Percentiles rank a stretch among this genome's conserved stretches.
phyloP scores from a whole-genome alignment of 805 yeast genomes.

The Saccharomycopsis fibuligera region DNA sequence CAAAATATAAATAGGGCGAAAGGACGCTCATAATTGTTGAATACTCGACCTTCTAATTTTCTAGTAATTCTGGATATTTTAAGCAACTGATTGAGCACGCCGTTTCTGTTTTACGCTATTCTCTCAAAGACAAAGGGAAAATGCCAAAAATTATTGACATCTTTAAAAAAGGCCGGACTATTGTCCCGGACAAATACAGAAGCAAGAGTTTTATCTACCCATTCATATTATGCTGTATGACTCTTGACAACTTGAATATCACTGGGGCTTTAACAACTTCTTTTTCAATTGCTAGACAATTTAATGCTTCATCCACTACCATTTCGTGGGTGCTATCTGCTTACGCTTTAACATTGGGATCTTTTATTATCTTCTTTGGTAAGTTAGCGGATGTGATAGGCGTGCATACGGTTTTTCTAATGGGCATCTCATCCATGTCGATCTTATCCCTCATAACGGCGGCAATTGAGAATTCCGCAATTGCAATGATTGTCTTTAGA shows the following conservation, averaged over 20 bases:
- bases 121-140: too few relatives aligned
- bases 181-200: not conserved
- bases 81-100: too few relatives aligned
- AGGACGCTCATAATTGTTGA: too few relatives aligned
- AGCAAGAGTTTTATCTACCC: not conserved
- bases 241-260: conserved; percentile 12
- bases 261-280: conserved; percentile 9
- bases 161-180: too few relatives aligned
- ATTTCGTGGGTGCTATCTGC: conserved; percentile 36
- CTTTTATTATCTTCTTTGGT: conserved; percentile 38
- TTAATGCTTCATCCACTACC: conserved; percentile 1
- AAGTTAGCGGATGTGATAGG: conserved; percentile 39
- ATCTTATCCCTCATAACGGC: conserved; percentile 32
- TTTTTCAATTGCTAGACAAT: conserved; percentile 1
- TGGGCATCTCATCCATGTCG: conserved; percentile 38
- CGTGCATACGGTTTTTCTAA: conserved; percentile 18
- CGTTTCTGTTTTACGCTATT: too few relatives aligned
- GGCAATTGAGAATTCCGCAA: conserved; percentile 27
- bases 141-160: too few relatives aligned
- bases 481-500: conserved; percentile 36
- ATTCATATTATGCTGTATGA: not conserved
- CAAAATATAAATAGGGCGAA: too few relatives aligned
- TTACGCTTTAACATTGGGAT: conserved; percentile 38
- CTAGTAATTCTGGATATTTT: too few relatives aligned
- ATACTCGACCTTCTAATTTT: too few relatives aligned